Evolutionary conservation across 352 stramenopile species (phyloP), one percentile per base, ranked within the genome.

Genomic region (Aphanomyces stellatus): DNA sequence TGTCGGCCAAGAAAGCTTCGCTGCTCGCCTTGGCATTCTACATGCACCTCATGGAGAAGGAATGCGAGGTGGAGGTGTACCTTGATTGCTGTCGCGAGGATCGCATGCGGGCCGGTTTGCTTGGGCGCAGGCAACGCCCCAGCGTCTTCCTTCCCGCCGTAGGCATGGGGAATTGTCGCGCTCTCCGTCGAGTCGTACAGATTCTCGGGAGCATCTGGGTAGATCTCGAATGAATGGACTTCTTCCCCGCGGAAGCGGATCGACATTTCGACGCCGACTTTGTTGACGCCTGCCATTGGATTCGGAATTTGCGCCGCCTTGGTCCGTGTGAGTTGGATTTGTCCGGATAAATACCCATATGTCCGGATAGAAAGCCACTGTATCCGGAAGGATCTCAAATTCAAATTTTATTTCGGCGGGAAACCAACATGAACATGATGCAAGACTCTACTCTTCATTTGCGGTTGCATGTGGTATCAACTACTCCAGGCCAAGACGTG

Each of bases 11-110:
- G 69, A 91, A 90, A 17, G 33, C 65, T 69, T 93, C 84, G 67
- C 84, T 93, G 72, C 88, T 83, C 40, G 89, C 78, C 57, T 93
- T 93, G 19, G 82, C 82, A 48, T 81, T 75, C 84, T 93, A 46
- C 35, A 51, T 51, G 8, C 11, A 49, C 19, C n/a, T 8, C 17
- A 30, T 61, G 24, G 46, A 22, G 11, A 46, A 7, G 25, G n/a
- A 56, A 11, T 30, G 51, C 19, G 49, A 8, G 40, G 25, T 33
- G 15, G 24, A 51, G 1, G n/a, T 22, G 34, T 51, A 90, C 84
- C 84, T 90, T 91, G 48, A 93, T 73, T 4, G 84, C 77, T 24
- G 82, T 88, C 48, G 88, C 84, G 48, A 93, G 72, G 61, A 83
- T 71, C 7, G 82, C 84, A 69, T 89, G 89, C 13, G 79, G 80